Evolutionary conservation across 2,329 filamentous ascomycete species (phyloP), one percentile per base, ranked within the genome.

Genomic region (Biscogniauxia marginata): DNA sequence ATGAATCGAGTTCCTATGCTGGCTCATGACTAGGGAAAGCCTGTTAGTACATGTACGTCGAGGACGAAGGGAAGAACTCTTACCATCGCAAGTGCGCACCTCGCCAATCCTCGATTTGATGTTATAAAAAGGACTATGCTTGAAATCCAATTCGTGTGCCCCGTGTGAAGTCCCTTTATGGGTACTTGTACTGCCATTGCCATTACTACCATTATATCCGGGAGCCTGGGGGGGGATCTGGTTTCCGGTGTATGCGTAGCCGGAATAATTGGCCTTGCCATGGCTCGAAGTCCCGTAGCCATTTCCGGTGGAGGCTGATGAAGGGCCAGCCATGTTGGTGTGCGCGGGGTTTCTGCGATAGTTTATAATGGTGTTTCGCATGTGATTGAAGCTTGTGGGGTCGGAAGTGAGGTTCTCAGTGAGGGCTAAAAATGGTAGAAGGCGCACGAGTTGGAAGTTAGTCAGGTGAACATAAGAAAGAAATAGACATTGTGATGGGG

Each of bases 71-170:
- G 44, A 9, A 24, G 39, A 7, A 39, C 24, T 50, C 84, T 69
- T 79, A 93, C 93, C 82, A 71, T 93, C 90, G 61, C 92, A 90
- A 54, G 85, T 82, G 45, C 84, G 80, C 18, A 87, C 76, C 7
- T 80, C 76, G 4, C 90, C 84, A 5, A 97, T 73, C 23, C 84
- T 80, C 53, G 84, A 78, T 47, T 86, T 71, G 25, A 93, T 79
- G 9, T 84, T 83, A 68, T 93, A 97, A 72, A 97, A 99, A 0
- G 95, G 93, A 67, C 91, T 96, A 3, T 85, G 73, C 67, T 90
- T 93, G 76, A 80, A 81, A 9, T 71, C 56, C 9, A 65, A 54
- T n/a, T 63, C 67, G 23, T 57, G 45, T 34, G 52, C 45, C 43
- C 51, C 39, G 18, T 52, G 56, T 21, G 63, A 19, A 7, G 45